Conservation (phyloP, 495 filamentous ascomycete genomes). For the Podospora conica region DNA sequence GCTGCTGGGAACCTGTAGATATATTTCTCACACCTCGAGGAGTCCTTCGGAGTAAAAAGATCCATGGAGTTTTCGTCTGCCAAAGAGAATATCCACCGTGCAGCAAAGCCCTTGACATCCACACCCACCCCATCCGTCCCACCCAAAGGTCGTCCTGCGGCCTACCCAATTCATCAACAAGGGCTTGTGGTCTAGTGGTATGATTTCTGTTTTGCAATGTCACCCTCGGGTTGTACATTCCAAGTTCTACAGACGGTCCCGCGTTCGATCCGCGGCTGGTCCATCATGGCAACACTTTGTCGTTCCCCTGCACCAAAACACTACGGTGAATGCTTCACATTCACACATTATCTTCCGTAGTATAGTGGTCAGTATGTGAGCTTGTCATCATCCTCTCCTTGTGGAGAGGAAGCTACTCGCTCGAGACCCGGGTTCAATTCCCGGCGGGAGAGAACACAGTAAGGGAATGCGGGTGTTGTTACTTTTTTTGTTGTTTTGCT, state of each 20-base stretch:
- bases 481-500: neutral
- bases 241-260: neutral
- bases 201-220: neutral
- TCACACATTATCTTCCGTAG: neutral
- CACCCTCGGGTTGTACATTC: neutral
- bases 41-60: too few relatives aligned
- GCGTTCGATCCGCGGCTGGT: neutral
- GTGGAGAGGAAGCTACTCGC: neutral
- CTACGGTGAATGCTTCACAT: neutral
- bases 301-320: neutral
- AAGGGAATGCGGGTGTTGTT: neutral
- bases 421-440: neutral
- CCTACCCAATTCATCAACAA: neutral
- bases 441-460: neutral
- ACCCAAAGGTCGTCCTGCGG: neutral
- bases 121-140: neutral
- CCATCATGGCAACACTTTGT: neutral
- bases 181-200: neutral
- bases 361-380: neutral
- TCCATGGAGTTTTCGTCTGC: too few relatives aligned
- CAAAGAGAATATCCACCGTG: neutral
- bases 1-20: conserved; percentile 6
- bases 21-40: too few relatives aligned
- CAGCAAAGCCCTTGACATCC: neutral
- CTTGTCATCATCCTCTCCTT: neutral